Conservation (phyloP, 106 monocot species). For the Allium cepa region DNA sequence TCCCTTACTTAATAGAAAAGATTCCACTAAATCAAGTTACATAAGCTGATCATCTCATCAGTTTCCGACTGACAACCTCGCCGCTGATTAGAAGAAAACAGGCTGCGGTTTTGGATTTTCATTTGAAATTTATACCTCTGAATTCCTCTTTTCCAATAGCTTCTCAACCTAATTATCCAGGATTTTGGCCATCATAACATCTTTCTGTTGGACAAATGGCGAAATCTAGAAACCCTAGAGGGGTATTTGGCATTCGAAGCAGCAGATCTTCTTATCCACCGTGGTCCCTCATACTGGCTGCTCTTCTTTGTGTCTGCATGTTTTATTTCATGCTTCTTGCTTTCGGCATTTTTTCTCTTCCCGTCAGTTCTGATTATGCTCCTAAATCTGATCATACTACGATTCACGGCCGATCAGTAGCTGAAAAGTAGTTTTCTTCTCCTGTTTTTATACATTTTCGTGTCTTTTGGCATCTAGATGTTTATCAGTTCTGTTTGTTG, state of each 20-base stretch:
- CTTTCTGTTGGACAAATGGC: no score
- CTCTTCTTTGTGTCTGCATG: conserved; percentile 38
- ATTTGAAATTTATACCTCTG: no score
- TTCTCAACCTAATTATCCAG: no score
- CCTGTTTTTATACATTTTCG: neutral
- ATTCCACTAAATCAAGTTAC: no score
- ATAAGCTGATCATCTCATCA: no score
- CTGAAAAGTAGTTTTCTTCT: conserved; percentile 12
- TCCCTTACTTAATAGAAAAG: no score
- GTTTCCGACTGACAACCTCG: no score
- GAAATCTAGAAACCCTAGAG: no score
- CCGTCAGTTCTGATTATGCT: conserved; percentile 28
- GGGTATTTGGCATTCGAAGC: neutral
- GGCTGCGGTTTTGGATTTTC: no score
- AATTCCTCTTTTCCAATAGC: no score
- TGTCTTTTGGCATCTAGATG: neutral
- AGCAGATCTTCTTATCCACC: conserved; percentile 28
- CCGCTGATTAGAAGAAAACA: no score
- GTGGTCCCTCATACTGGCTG: conserved; percentile 34
- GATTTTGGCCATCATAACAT: no score
- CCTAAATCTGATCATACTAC: conserved; percentile 1
- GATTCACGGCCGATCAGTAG: conserved; percentile 20
- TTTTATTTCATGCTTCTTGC: conserved; percentile 57
- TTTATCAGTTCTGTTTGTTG: neutral
- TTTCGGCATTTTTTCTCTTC: conserved; percentile 65